Evolutionary conservation across 2,329 filamentous ascomycete species (phyloP).

Genomic region (Endocalyx cinctus): DNA sequence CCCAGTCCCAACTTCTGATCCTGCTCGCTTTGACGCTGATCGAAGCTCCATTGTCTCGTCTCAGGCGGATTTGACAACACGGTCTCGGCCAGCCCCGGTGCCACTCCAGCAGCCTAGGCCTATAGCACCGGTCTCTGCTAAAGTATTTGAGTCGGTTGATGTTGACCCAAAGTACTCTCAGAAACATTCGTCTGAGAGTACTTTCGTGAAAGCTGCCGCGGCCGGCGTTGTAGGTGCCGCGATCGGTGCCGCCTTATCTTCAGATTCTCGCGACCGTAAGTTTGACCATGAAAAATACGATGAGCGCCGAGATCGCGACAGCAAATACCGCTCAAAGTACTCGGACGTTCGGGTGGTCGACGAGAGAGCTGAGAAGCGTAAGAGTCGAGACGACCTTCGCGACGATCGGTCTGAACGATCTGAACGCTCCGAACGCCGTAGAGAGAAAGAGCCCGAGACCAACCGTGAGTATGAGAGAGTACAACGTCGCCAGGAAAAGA

Average conservation of each 20-base stretch:
- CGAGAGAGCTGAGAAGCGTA: conserved; percentile 18
- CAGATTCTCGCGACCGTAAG: conserved; percentile 30
- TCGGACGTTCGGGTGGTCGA: conserved; percentile 12
- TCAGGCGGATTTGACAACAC: conserved; percentile 35
- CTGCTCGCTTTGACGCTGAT: conserved; percentile 54
- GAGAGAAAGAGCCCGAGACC: conserved; percentile 15
- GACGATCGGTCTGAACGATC: conserved; percentile 16
- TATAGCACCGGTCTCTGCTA: conserved; percentile 64
- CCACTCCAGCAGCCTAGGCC: conserved; percentile 85
- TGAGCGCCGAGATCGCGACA: conserved; percentile 26
- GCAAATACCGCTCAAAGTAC: conserved; percentile 24
- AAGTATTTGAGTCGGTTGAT: conserved; percentile 56
- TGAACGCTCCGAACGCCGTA: conserved; percentile 14
- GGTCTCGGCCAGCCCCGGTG: conserved; percentile 52
- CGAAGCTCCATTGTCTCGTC: conserved; percentile 44
- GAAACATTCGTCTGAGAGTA: conserved; percentile 32
- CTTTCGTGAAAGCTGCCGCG: conserved; percentile 40
- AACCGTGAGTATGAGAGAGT: conserved; percentile 16
- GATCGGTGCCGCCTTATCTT: conserved; percentile 41
- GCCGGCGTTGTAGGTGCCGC: conserved; percentile 45
- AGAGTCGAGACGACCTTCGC: conserved; percentile 24
- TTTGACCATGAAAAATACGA: conserved; percentile 25
- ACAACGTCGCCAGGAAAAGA: conserved; percentile 14
- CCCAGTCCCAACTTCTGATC: conserved; percentile 63
- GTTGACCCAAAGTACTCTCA: conserved; percentile 31